Evolutionary conservation across 768 basidiomycete genomes (phyloP), one percentile per base, ranked within the genome.

Genomic region (Trametopsis cervina): DNA sequence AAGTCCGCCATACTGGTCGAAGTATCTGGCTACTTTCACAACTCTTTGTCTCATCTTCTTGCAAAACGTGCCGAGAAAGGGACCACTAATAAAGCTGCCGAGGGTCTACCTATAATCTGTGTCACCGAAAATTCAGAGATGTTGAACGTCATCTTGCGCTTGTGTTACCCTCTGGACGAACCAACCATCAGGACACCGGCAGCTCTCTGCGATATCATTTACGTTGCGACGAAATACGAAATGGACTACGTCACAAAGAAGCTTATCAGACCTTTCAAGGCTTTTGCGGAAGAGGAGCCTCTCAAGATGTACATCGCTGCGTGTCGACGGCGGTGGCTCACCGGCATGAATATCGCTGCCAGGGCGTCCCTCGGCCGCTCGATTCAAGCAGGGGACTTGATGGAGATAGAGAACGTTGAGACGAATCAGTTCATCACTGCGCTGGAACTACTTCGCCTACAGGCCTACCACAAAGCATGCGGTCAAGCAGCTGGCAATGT

Each of bases 211-310:
- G 52, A 45, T 21, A 51, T 56, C 5, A 37, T 64, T 22, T 52
- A 49, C 22, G 57, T 57, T 2, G 60, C 63, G n/a, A 45, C 43
- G 26, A 64, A 61, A 50, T 64, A 61, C 54, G 52, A 57, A 12
- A 54, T 62, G 50, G 50, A 46, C 35, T 41, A 41, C 21, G 55
- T 54, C 6, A 20, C 54, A 17, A 22, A 42, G 3, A 38, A 54
- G 21, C 22, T 54, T 22, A n/a, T 27, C 13, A 24, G 9, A 9
- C 44, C 29, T 15, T 45, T 45, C 27, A 17, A 25, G 5, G 12
- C 11, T 4, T 20, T 45, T 35, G 24, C 44, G 26, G 23, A 45
- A 24, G 13, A 9, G 25, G 25, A 45, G 21, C 23, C 44, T 12
- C 11, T 24, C 11, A 45, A 21, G 29, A 33, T 45, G 23, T 45